Evolutionary conservation across 331 rosid genomes (phyloP), one percentile per base, ranked within the genome.

Genomic region (Erythrophleum ivorense): DNA sequence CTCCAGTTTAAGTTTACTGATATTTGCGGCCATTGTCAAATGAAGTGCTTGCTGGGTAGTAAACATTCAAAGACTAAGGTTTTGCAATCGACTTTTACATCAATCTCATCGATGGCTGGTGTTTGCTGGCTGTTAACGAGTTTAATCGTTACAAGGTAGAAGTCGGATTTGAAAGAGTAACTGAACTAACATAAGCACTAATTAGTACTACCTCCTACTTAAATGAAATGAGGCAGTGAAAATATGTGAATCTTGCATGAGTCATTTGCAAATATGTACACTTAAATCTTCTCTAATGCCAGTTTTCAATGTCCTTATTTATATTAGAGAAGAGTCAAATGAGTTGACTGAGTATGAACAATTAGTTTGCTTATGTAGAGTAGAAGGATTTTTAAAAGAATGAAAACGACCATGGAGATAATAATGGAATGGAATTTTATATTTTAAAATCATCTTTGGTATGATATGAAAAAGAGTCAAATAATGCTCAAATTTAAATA

Each of bases 21-120:
- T 52, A 49, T 74, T 58, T 79, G 41, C 73, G 43, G 54, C 34
- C 45, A 74, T 49, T 57, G 63, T 43, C 59, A 40, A 54, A 8
- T 77, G 78, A 57, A 58, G 34, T 64, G 40, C 31, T 54, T 71
- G 67, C 16, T 38, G 40, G 34, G 10, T 31, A 31, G 36, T 29
- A 33, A 29, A 11, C 7, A 31, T 4, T 5, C 41, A 63, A 2
- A 33, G 70, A 63, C 31, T 33, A 62, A 12, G 43, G 68, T 0
- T 59, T 59, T 59, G 68, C 43, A 38, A 43, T 2, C 41, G 2
- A 6, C 31, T 55, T 33, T 3, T 12, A 13, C 40, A 13, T 59
- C 65, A 59, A 62, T 19, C 21, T 18, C 50, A 18, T 66, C 49
- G 8, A 9, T 8, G 7, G 48, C 31, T 3, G 18, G 8, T 29